Evolutionary conservation across 2,329 filamentous ascomycete genomes (phyloP).

Genomic region (Whalleya microplaca): DNA sequence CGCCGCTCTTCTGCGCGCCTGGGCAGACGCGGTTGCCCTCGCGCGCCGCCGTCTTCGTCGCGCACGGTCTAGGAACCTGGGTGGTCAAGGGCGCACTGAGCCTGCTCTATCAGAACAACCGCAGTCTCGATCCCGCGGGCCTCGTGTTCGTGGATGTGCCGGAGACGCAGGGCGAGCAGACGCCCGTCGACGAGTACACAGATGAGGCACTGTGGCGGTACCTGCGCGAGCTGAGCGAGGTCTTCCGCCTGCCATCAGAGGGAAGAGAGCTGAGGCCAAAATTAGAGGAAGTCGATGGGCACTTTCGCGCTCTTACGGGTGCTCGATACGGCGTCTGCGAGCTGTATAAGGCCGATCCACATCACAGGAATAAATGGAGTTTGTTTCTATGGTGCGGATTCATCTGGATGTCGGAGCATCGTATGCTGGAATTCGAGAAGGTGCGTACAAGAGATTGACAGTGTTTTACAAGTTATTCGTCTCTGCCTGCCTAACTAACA

Average conservation of each 20-base stretch:
- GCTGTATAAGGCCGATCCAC: neutral
- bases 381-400: slow-evolving; percentile 6
- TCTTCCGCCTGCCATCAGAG: neutral
- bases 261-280: neutral
- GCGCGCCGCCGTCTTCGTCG: slow-evolving; percentile 12
- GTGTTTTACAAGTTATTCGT: too few relatives aligned
- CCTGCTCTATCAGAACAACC: neutral
- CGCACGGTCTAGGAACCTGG: slow-evolving; percentile 20
- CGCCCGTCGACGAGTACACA: slow-evolving; percentile 1
- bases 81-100: slow-evolving; percentile 16
- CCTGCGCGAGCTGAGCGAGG: slow-evolving; percentile 2
- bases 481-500: neutral
- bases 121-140: slow-evolving; percentile 7
- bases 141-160: slow-evolving; percentile 15
- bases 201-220: slow-evolving; percentile 1
- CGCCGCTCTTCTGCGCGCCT: slow-evolving; percentile 6
- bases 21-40: neutral
- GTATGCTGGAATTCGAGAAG: neutral
- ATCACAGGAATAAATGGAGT: neutral
- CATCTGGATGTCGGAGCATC: slow-evolving; percentile 8
- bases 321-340: slow-evolving; percentile 5
- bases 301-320: slow-evolving; percentile 2
- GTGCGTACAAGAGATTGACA: neutral
- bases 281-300: neutral
- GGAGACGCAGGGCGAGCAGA: neutral